Percentiles rank a stretch among this genome's conserved stretches.
Conservation (phyloP, 1,284 basidiomycete genomes). For the Pisolithus thermaeus region DNA sequence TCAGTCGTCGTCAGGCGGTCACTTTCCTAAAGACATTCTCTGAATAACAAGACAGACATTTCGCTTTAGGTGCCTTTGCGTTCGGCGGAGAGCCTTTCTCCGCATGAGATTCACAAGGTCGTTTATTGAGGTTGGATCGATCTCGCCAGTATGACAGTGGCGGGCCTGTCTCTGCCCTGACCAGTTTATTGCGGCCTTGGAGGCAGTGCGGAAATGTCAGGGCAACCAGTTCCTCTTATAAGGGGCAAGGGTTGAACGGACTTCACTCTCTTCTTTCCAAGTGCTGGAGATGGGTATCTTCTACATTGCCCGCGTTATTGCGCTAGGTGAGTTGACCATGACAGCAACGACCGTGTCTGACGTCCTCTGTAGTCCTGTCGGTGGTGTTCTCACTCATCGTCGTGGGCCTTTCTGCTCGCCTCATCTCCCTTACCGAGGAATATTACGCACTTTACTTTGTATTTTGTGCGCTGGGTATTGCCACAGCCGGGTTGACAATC, state of each 20-base stretch:
- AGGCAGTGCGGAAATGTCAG: not conserved
- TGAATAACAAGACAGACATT: too few species aligned
- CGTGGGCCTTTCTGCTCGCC: conserved; percentile 30
- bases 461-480: conserved; percentile 41
- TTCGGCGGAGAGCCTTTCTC: too few species aligned
- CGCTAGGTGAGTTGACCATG: conserved; percentile 16
- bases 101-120: too few species aligned
- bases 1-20: too few species aligned
- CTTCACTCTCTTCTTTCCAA: not conserved
- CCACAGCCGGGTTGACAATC: conserved; percentile 37
- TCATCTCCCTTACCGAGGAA: conserved; percentile 23
- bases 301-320: conserved; percentile 12
- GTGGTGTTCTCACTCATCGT: conserved; percentile 32
- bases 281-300: not conserved
- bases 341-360: conserved; percentile 4
- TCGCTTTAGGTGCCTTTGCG: too few species aligned
- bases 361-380: conserved; percentile 12
- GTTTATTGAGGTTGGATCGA: too few species aligned
- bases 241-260: not conserved
- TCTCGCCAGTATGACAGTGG: too few species aligned
- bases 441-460: conserved; percentile 12
- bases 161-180: too few species aligned
- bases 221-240: not conserved
- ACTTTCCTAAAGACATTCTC: too few species aligned
- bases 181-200: too few species aligned